Conservation (phyloP, 192 early-diverging fungal species). For the Phlyctochytrium arcticum region DNA sequence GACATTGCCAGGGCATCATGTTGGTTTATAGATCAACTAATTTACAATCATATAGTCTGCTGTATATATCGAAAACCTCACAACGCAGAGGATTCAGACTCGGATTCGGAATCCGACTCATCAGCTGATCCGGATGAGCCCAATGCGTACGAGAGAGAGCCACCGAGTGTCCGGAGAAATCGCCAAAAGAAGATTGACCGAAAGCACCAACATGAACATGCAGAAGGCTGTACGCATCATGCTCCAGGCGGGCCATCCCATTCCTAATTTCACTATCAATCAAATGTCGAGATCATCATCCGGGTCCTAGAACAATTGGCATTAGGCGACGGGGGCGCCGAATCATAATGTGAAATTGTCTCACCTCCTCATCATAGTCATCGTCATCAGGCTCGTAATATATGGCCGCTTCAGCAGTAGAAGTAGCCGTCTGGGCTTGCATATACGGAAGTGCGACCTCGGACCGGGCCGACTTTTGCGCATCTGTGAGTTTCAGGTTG, state of each 20-base stretch:
- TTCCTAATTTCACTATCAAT: too few relatives aligned
- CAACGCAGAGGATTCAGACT: conserved; percentile 24
- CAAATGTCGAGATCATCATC: conserved; percentile 88
- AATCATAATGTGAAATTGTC: background rate
- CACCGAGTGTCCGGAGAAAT: conserved; percentile 27
- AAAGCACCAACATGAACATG: background rate
- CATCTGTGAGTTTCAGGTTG: conserved; percentile 77
- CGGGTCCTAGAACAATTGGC: conserved; percentile 49
- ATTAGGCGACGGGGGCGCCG: background rate
- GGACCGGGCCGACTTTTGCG: conserved; percentile 71
- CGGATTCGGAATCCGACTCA: conserved; percentile 31
- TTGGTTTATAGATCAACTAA: too few relatives aligned
- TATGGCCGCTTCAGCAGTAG: conserved; percentile 37
- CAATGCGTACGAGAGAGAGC: conserved; percentile 49
- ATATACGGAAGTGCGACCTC: conserved; percentile 77
- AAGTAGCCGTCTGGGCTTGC: conserved; percentile 48
- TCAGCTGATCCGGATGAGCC: conserved; percentile 32
- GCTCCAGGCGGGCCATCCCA: too few relatives aligned
- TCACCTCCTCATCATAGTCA: conserved; percentile 79
- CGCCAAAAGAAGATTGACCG: conserved; percentile 21
- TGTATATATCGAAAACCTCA: conserved; percentile 68
- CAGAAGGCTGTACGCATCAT: conserved; percentile 4
- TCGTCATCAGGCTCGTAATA: conserved; percentile 84
- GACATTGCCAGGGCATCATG: background rate
- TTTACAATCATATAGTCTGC: conserved; percentile 47